Evolutionary conservation across 805 yeast species (phyloP).

Genomic region (Candida gorgasii): DNA sequence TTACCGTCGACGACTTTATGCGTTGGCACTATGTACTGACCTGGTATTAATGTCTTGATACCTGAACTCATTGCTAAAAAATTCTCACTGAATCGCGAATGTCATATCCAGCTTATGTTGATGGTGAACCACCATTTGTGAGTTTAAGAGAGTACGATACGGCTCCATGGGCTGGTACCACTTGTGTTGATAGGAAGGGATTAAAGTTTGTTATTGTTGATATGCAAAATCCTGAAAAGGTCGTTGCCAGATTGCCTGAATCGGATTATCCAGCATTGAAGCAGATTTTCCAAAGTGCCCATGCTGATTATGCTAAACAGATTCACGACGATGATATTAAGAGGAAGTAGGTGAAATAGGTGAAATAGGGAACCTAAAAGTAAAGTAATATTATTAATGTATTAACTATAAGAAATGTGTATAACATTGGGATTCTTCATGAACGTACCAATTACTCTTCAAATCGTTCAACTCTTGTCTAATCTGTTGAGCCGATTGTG

Average conservation of each 20-base stretch:
- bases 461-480: slow-evolving; percentile 80
- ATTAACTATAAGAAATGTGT: slow-evolving; percentile 81
- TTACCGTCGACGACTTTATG: slow-evolving; percentile 30
- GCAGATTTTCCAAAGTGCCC: slow-evolving; percentile 49
- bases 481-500: slow-evolving; percentile 80
- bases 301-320: slow-evolving; percentile 25
- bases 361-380: too few relatives aligned
- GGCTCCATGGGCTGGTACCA: slow-evolving; percentile 53
- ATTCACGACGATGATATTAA: slow-evolving; percentile 12
- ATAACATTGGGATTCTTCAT: slow-evolving; percentile 71
- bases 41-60: slow-evolving; percentile 51
- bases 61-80: background rate
- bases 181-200: slow-evolving; percentile 45
- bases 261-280: slow-evolving; percentile 41
- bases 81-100: slow-evolving; percentile 10
- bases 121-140: slow-evolving; percentile 50
- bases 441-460: slow-evolving; percentile 81
- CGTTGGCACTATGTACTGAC: slow-evolving; percentile 71
- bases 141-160: slow-evolving; percentile 47
- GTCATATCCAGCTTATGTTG: slow-evolving; percentile 42
- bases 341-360: slow-evolving; percentile 1
- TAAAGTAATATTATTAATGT: too few relatives aligned
- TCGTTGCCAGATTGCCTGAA: slow-evolving; percentile 44
- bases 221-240: slow-evolving; percentile 43
- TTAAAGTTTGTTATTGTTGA: slow-evolving; percentile 44